Percentiles rank a stretch among this genome's conserved stretches.
phyloP scores from a whole-genome alignment of 1,284 basidiomycete species.

The Pseudozyma hubeiensis region DNA sequence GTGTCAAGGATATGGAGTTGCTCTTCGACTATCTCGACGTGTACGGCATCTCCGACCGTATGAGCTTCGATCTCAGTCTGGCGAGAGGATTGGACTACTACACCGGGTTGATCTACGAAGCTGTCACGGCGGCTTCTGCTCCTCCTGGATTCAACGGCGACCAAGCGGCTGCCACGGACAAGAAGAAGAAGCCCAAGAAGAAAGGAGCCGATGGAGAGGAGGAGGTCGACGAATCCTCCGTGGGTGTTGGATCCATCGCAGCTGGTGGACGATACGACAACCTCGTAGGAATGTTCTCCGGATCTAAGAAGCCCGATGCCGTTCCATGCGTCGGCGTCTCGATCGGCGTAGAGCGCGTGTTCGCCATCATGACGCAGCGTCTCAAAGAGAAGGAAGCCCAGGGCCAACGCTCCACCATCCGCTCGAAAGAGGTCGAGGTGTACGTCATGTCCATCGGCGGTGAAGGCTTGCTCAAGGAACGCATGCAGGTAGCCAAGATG shows the following conservation, averaged over 20 bases:
- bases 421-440: slow-evolving; percentile 92
- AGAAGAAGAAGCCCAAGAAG: slow-evolving; percentile 72
- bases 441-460: slow-evolving; percentile 94
- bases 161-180: slow-evolving; percentile 64
- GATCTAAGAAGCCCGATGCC: slow-evolving; percentile 77
- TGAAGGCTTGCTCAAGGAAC: slow-evolving; percentile 86
- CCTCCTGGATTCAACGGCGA: slow-evolving; percentile 78
- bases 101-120: slow-evolving; percentile 98
- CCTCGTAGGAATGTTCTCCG: slow-evolving; percentile 92
- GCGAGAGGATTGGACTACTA: slow-evolving; percentile 98
- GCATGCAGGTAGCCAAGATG: slow-evolving; percentile 84
- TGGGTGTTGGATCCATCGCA: slow-evolving; percentile 97
- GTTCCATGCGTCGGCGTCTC: slow-evolving; percentile 94
- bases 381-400: slow-evolving; percentile 77
- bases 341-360: slow-evolving; percentile 95
- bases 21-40: slow-evolving; percentile 86
- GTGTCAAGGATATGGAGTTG: slow-evolving; percentile 88
- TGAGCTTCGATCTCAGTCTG: slow-evolving; percentile 95
- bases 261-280: slow-evolving; percentile 97
- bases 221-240: slow-evolving; percentile 89
- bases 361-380: slow-evolving; percentile 88
- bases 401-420: slow-evolving; percentile 70
- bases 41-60: slow-evolving; percentile 79
- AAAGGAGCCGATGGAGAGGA: slow-evolving; percentile 74
- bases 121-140: slow-evolving; percentile 89